Evolutionary conservation across 768 basidiomycete genomes (phyloP).

Genomic region (Russula earlei): DNA sequence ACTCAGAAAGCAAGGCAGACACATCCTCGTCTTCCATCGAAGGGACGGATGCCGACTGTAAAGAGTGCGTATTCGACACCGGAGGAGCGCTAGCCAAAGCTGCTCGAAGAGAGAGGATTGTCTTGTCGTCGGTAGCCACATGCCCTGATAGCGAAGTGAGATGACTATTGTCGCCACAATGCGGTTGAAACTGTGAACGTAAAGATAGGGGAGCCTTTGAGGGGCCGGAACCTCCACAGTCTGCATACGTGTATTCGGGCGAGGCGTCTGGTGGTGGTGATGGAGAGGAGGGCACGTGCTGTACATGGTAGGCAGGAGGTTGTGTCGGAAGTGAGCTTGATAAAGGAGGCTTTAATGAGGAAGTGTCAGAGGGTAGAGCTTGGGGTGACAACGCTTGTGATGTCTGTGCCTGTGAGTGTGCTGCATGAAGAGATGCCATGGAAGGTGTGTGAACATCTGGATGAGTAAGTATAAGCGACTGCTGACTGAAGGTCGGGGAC

Average conservation of each 20-base stretch:
- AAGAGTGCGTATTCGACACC: neutral
- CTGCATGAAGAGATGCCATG: neutral
- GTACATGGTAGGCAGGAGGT: conserved; percentile 17
- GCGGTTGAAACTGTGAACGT: neutral
- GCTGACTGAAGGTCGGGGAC: conserved; percentile 2
- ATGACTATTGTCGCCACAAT: neutral
- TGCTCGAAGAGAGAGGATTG: conserved; percentile 26
- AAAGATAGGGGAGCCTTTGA: conserved; percentile 5
- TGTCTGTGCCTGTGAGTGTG: neutral
- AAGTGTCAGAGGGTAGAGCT: neutral
- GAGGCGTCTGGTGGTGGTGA: conserved; percentile 4
- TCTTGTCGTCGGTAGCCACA: conserved; percentile 32
- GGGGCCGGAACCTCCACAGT: neutral
- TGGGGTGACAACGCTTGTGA: neutral
- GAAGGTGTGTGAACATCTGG: neutral
- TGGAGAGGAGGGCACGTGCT: neutral
- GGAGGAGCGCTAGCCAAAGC: conserved; percentile 19
- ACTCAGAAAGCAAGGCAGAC: neutral
- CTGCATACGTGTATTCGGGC: neutral
- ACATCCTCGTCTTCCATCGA: conserved; percentile 14
- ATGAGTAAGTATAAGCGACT: neutral
- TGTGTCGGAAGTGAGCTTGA: neutral
- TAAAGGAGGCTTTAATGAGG: neutral
- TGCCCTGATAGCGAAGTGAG: conserved; percentile 23
- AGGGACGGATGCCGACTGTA: conserved; percentile 5